Evolutionary conservation across 2,329 filamentous ascomycete genomes (phyloP), one percentile per base, ranked within the genome.

Genomic region (Pseudomassariella vexata): DNA sequence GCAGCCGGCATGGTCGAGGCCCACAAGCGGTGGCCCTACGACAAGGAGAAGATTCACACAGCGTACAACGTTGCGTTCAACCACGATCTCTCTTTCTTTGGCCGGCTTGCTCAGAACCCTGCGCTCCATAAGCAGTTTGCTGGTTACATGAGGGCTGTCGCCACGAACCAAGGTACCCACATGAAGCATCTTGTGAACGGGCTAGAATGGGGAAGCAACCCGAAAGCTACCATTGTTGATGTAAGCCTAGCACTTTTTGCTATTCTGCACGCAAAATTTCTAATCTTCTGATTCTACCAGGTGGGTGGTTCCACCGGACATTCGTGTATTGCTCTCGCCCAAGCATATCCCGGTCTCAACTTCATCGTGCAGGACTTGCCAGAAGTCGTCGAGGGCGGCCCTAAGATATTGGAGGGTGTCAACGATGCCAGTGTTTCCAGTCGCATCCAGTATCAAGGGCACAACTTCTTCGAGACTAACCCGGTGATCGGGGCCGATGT

Each of bases 131-230:
- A 35, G 6, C 32, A 46, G 26, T 58, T 56, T 32, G 44, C 46
- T 5, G 36, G 34, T 8, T 49, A 48, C 6, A 57, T 57, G 53
- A 36, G 37, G 4, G 49, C 38, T 26, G 43, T 52, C 27, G 38
- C 39, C 18, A 47, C 34, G 5, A 50, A 40, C 42, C 46, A 55
- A 24, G 52, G 53, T 1, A 48, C 46, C 24, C 44, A 43, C 10
- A 37, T 55, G 7, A 40, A 50, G 22, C 53, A 60, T 36, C 37
- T 59, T 8, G 37, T 56, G 2, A 34, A 52, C 14, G 60, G 56
- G 9, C 62, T 57, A 34, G 46, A 55, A 32, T 63, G 60, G 60
- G 45, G 45, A 39, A 34, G 9, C 44, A 59, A 9, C 29, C 29
- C 15, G 33, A 42, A n/a, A 51, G 41, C 5, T 47, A 41, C 7